These are phyloP conservation scores for Coelastrella sp. DNA, from an alignment of 139 green algal genomes.

Conservation along the genomic window DNA sequence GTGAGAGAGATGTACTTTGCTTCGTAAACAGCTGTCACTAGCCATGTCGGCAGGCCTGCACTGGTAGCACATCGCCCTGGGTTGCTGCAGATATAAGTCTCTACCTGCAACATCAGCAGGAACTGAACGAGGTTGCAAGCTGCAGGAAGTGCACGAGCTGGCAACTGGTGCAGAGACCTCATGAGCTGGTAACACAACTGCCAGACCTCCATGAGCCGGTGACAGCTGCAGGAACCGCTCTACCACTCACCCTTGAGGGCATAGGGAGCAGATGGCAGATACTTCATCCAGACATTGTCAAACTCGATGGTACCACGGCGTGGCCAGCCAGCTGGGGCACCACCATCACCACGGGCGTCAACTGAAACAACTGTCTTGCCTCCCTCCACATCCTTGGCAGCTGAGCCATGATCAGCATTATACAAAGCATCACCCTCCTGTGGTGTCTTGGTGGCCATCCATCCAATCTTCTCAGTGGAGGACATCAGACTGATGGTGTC, in stretches of 20 bases:
- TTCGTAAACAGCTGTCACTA: not conserved
- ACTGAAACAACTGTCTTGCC: slow-evolving; percentile 18
- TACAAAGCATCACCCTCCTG: slow-evolving; percentile 48
- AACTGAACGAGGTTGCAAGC: not conserved
- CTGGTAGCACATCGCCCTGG: not conserved
- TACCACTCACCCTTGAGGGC: slow-evolving; percentile 46
- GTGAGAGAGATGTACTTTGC: slow-evolving; percentile 58
- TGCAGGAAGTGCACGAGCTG: no score
- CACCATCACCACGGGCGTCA: not conserved
- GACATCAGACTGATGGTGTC: slow-evolving; percentile 60
- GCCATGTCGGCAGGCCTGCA: not conserved
- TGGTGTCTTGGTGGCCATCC: slow-evolving; percentile 62
- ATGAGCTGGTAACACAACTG: not conserved
- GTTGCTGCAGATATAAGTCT: not conserved
- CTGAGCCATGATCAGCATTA: not conserved
- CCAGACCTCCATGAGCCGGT: not conserved
- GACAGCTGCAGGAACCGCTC: not conserved
- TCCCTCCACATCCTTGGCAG: not conserved
- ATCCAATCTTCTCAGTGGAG: slow-evolving; percentile 64
- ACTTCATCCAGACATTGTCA: no score
- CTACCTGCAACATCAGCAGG: not conserved
- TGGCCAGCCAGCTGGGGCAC: no score
- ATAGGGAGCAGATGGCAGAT: not conserved
- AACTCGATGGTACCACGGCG: no score
- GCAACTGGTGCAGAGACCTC: not conserved